phyloP scores from a whole-genome alignment of 2,329 filamentous ascomycete genomes.

The Neofusicoccum sp. region DNA sequence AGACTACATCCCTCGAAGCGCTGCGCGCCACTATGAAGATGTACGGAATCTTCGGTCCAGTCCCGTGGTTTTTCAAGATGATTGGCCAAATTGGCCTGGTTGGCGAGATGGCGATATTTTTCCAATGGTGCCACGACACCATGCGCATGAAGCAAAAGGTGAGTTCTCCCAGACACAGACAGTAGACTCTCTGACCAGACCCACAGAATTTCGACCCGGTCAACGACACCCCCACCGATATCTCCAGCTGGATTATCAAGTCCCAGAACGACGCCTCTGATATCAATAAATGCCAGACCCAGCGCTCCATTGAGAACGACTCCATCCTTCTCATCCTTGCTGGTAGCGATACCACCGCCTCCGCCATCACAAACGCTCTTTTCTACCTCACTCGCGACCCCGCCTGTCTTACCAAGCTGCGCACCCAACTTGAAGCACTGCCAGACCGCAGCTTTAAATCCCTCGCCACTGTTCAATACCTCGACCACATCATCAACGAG shows the following conservation, averaged over 20 bases:
- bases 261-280: background rate
- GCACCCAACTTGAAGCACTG: constrained; percentile 25
- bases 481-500: constrained; percentile 49
- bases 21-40: constrained; percentile 41
- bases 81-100: constrained; percentile 21
- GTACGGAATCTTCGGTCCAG: constrained; percentile 35
- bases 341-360: constrained; percentile 23
- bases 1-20: background rate
- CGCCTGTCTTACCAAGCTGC: constrained; percentile 11
- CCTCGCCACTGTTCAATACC: constrained; percentile 31
- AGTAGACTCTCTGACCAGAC: background rate
- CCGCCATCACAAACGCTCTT: constrained; percentile 5
- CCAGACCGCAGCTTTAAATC: constrained; percentile 37
- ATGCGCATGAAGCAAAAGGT: constrained; percentile 15
- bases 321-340: constrained; percentile 39
- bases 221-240: constrained; percentile 10
- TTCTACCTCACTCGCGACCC: constrained; percentile 27
- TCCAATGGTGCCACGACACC: constrained; percentile 13
- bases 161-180: background rate
- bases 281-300: constrained; percentile 23
- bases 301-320: constrained; percentile 36
- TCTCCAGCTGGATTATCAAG: constrained; percentile 9
- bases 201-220: background rate
- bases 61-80: constrained; percentile 43
- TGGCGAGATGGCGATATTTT: background rate